These are phyloP conservation scores for Henckelia pumila DNA, from an alignment of 257 asterid species.

Conservation along the genomic window DNA sequence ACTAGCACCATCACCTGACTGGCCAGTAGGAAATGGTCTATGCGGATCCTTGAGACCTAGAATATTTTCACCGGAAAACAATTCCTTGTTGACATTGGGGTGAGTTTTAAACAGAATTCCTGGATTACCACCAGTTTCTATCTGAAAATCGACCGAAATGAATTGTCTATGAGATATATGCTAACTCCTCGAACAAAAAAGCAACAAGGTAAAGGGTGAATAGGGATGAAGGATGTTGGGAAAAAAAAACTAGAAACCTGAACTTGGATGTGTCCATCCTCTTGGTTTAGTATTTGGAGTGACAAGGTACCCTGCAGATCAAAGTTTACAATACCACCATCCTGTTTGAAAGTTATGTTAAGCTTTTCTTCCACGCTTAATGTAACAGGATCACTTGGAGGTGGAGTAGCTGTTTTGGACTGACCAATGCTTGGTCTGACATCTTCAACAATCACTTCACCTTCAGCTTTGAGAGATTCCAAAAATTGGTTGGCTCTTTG, in stretches of 20 bases:
- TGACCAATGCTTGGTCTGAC: constrained; percentile 76
- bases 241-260: constrained; percentile 50
- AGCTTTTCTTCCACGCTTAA: constrained; percentile 83
- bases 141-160: constrained; percentile 43
- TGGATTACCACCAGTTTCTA: constrained; percentile 79
- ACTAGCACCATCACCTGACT: constrained; percentile 77
- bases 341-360: constrained; percentile 64
- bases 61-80: constrained; percentile 72
- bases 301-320: constrained; percentile 85
- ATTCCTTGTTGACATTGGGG: constrained; percentile 87
- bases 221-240: constrained; percentile 1
- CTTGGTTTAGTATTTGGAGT: constrained; percentile 80
- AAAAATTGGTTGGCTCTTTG: constrained; percentile 78
- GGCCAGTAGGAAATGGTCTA: constrained; percentile 78
- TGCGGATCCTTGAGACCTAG: constrained; percentile 78
- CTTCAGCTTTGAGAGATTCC: constrained; percentile 91
- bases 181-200: neutral
- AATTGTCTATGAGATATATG: constrained; percentile 15
- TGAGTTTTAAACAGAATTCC: constrained; percentile 83
- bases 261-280: constrained; percentile 86
- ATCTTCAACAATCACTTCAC: constrained; percentile 81
- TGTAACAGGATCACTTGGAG: constrained; percentile 84
- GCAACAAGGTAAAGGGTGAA: constrained; percentile 17
- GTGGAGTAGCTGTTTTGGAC: constrained; percentile 62
- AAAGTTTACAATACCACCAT: constrained; percentile 82